Base-by-base conservation (phyloP, 108 stramenopile genomes). In the Nitzschia palea region DNA sequence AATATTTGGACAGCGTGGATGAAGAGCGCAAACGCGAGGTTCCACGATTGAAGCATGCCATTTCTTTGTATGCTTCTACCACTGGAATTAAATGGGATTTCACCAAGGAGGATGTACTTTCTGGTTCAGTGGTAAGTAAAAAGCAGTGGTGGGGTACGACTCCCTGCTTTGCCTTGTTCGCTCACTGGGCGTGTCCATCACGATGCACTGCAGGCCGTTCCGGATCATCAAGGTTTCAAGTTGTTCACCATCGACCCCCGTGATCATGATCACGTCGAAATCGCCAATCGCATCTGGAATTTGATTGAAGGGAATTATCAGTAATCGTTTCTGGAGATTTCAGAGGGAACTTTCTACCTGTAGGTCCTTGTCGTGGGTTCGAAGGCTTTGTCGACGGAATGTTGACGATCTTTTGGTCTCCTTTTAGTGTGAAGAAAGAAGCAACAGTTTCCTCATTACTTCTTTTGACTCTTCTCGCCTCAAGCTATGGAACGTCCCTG, bases 81-180 rank as follows among this genome's bases (percentile, higher is more conserved):
- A 78, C 76, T 10, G 71, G 73, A 0, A 83, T 83, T 59, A 83
- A 83, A 60, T 83, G 81, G 81, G 74, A 83, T 50, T 83, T 75
- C 62, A 26, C 37, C 14, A 17, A 73, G 14, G 67, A 56, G 3
- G 52, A 76, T 55, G 26, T 77, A 5, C 32, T 81, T 30, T 55
- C 65, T 25, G 80, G 80, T 2, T 57, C 77, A 28, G 72, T 81
- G 62, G 80, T 77, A 50, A 68, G 79, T 80, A 17, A 42, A 36
- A 26, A 5, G 22, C 15, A 5, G 52, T 28, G 15, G 17, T 29
- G 3, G 8, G 27, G 20, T 31, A 27, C 31, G 47, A n/a, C n/a
- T n/a, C n/a, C n/a, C n/a, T 48, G 4, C 32, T 23, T 44, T 18
- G 33, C 68, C 31, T 22, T 29, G 27, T 58, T 22, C 22, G 10